Evolutionary conservation across 2,329 filamentous ascomycete species (phyloP), one percentile per base, ranked within the genome.

Genomic region (Fusarium tricinctum): DNA sequence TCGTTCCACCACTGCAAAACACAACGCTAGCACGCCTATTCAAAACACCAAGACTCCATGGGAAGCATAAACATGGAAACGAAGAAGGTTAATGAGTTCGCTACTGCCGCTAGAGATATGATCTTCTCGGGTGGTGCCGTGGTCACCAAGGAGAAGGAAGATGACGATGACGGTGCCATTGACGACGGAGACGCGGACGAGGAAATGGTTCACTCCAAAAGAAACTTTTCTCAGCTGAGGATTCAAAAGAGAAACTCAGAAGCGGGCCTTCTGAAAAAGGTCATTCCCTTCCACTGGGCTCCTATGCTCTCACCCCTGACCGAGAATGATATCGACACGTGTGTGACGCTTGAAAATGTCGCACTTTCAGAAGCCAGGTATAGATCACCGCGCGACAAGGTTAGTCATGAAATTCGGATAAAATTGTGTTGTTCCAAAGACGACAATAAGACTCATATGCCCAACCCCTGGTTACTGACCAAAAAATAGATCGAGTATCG

Each of bases 281-380:
- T 84, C 38, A 75, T 85, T 47, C 84, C 82, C 12, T 89, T 90
- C 72, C 83, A 87, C 50, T 87, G 73, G 87, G 92, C 74, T 89
- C 93, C 26, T 8, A 78, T 78, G 75, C 74, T 92, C n/a, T 88
- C 92, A 52, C 87, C 91, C 28, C 84, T 97, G 50, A 92, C 88
- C 40, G 78, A 86, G 47, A 86, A 85, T 26, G 89, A 93, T 72
- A 77, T 91, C 48, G 88, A 90, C 32, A 88, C 86, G 9, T 86
- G 85, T 66, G 76, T 86, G 23, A 81, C 81, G 8, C 79, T 89
- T 32, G 87, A 89, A 75, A 82, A 85, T 59, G 81, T 83, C 13
- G 85, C 87, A 6, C 87, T 88, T 63, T 70, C 78, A 17, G 75
- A 88, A 54, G 81, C 83, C 23, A 75, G 76, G 43, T 82, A 88